Evolutionary conservation across 2,329 filamentous ascomycete species (phyloP), one percentile per base, ranked within the genome.

Genomic region (Allantophomopsis lycopodina): DNA sequence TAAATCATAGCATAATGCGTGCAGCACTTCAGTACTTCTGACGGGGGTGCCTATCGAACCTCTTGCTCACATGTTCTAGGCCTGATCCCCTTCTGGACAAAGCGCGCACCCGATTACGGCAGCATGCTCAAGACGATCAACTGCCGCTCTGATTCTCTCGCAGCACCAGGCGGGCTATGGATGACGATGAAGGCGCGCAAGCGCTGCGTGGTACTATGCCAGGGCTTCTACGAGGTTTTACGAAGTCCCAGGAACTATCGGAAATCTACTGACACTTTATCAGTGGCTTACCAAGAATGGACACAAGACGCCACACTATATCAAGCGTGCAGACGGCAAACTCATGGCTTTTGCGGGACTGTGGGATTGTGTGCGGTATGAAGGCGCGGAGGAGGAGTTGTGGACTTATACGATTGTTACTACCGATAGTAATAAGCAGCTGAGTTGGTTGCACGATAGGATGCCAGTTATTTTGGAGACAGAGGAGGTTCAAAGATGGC

Each of bases 351-450:
- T 96, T 51, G 89, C 89, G 10, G 91, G 89, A 0, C 60, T 98
- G 4, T 98, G 87, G 86, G 89, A 96, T 55, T 82, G 80, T 50
- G 85, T 87, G 5, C 69, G 77, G 50, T 91, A 83, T 53, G 80
- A 93, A 61, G 80, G 71, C 37, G 71, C 73, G 2, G 68, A 76
- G 2, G 71, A 83, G 46, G 83, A 80, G 56, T 62, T 77, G 5
- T 95, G 89, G 56, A 93, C 86, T 0, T 98, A 94, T 59, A 89
- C 88, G 2, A 76, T 98, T 55, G 89, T 96, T 57, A 98, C 91
- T 1, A 96, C 89, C 1, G 73, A 80, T 44, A 83, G 86, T 7
- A 94, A 89, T 52, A 67, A 78, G 45, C 82, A 89, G 55, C 67
- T 96, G 37, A 77, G 69, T 20, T 96, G 94, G 48, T 66, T 98